Evolutionary conservation across 139 green algal genomes (phyloP).

Genomic region (Chlamydomonas sp.): DNA sequence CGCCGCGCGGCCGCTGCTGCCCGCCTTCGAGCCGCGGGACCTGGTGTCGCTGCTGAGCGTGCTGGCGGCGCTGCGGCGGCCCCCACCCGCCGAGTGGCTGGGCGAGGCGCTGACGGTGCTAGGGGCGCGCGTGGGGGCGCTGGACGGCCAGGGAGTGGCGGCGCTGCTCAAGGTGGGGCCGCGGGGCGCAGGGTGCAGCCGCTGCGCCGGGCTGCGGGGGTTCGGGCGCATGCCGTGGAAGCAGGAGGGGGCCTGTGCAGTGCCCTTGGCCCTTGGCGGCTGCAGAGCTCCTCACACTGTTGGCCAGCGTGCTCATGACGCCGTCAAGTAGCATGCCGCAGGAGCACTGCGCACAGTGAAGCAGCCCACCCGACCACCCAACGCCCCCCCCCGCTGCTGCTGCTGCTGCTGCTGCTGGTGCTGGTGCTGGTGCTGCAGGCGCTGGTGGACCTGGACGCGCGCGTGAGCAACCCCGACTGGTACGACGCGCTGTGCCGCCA

Average conservation of each 20-base stretch:
- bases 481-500: constrained; percentile 35
- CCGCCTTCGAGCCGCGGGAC: constrained; percentile 4
- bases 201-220: too few species aligned
- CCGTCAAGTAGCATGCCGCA: too few species aligned
- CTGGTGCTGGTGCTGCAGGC: background rate
- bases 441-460: constrained; percentile 32
- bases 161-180: constrained; percentile 27
- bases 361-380: background rate
- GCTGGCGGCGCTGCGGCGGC: background rate
- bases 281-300: too few species aligned
- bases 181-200: background rate
- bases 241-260: background rate
- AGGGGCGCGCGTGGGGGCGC: constrained; percentile 2
- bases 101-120: constrained; percentile 33
- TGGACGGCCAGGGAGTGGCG: constrained; percentile 15
- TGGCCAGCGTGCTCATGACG: too few species aligned
- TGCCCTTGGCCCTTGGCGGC: background rate
- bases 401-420: too few species aligned
- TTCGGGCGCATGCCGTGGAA: too few species aligned
- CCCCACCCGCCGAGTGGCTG: constrained; percentile 19
- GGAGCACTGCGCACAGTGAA: too few species aligned
- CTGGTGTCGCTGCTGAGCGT: constrained; percentile 27
- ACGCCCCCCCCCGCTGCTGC: too few species aligned
- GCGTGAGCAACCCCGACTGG: constrained; percentile 33
- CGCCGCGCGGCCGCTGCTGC: background rate